Evolutionary conservation across 2,329 filamentous ascomycete genomes (phyloP), one percentile per base, ranked within the genome.

Genomic region (Ceratocystis ficicola): DNA sequence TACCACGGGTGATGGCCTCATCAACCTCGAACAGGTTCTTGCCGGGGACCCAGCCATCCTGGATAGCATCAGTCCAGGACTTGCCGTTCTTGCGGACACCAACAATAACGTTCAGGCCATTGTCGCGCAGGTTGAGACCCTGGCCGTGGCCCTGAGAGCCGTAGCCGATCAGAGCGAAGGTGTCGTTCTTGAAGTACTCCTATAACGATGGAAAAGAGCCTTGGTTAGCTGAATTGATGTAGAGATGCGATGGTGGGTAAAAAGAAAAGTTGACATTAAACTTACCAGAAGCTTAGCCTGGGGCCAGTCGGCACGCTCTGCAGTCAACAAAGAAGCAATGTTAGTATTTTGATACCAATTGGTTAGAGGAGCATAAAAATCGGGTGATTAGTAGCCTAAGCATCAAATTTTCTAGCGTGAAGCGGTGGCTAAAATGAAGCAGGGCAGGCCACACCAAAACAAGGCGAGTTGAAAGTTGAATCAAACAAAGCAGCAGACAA

Each of bases 111-210:
- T 97, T 97, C 73, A 99, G 85, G 77, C 94, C 94, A 82, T 99
- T 96, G 86, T 99, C 94, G 80, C 94, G 93, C 77, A 99, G 89
- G 86, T 99, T 99, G 70, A 99, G 90, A 77, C 94, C 95, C 83
- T 99, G 94, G 72, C 94, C 94, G 84, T 99, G 94, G 74, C 94
- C 94, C 82, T 96, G 92, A 70, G 92, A 96, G 74, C 83, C 94
- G 81, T 99, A 99, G 77, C 94, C 94, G 79, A 99, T 99, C 75
- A 99, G 88, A 75, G 94, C 94, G 73, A 99, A 90, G 72, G 93
- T 97, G 80, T 99, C 94, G 81, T 99, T 86, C 86, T 97, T 97
- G 89, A 99, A 99, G 87, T 93, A 99, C 71, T 97, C 90, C 89
- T 96, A 72, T 44, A 32, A 28, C 50, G 50, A 20, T 22, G 48